A percentile compares a stretch with the other conserved stretches of the same genome.
Conservation (phyloP, 1,284 basidiomycete genomes). For the Leccinum subrobustum region DNA sequence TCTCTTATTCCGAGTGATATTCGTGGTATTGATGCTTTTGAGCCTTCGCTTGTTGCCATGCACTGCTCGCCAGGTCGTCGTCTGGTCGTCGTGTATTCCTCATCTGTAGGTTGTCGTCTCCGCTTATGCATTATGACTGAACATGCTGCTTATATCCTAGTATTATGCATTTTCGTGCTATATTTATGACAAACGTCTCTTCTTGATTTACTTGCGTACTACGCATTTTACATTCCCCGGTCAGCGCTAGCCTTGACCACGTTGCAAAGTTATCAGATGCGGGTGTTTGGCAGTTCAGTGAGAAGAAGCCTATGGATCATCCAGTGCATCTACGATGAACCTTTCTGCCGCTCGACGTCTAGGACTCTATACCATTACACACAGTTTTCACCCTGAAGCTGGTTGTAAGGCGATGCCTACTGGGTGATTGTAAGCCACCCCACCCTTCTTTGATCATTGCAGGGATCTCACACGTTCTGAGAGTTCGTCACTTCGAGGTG, state of each 20-base stretch:
- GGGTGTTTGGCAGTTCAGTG: too few species aligned
- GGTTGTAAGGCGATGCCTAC: not conserved
- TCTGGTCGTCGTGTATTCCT: not conserved
- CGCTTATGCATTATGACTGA: too few species aligned
- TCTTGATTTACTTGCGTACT: too few species aligned
- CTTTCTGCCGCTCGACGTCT: too few species aligned
- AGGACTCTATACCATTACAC: too few species aligned
- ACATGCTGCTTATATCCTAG: too few species aligned
- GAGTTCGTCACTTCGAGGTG: not conserved
- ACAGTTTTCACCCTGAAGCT: not conserved
- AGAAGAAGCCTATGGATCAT: too few species aligned
- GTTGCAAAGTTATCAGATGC: too few species aligned
- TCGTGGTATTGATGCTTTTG: not conserved
- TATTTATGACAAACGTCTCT: not conserved
- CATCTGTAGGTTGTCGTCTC: not conserved
- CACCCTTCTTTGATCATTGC: not conserved
- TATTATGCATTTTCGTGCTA: not conserved
- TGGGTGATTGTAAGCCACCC: not conserved
- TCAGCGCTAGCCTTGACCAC: too few species aligned
- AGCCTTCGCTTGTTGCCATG: not conserved
- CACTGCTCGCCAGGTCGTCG: not conserved
- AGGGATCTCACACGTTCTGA: not conserved
- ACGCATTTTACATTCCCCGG: too few species aligned
- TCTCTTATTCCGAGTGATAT: not conserved
- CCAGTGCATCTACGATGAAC: too few species aligned